Conservation (phyloP, 257 asterid species). For the Ilex aquifolium region DNA sequence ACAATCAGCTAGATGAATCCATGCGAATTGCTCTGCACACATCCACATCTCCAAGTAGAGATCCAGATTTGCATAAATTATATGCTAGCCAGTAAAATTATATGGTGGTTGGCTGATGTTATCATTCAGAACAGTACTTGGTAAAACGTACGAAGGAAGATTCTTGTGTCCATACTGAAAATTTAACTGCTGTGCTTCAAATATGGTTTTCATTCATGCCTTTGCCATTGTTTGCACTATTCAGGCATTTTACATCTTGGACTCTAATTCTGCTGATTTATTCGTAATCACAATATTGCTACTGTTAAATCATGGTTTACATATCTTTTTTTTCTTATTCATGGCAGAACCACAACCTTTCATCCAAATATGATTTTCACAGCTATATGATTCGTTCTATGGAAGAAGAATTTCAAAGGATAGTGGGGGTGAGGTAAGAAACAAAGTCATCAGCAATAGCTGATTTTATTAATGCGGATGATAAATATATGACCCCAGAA, state of each 20-base stretch:
- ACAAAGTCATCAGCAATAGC: conserved; percentile 10
- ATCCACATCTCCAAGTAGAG: no score
- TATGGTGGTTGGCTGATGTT: no score
- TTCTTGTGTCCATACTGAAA: no score
- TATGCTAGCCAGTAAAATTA: no score
- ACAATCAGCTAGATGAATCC: no score
- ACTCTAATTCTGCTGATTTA: neutral
- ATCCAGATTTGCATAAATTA: no score
- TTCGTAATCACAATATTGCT: neutral
- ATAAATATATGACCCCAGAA: no score
- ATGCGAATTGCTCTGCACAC: no score
- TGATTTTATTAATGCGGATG: no score
- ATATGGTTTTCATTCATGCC: neutral
- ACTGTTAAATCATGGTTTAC: conserved; percentile 6
- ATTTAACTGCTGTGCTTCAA: neutral
- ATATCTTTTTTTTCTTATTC: conserved; percentile 36
- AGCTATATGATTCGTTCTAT: conserved; percentile 98
- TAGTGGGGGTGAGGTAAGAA: conserved; percentile 93
- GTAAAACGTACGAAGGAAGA: no score
- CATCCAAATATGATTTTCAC: conserved; percentile 95
- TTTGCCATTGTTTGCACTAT: neutral
- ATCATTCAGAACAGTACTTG: no score
- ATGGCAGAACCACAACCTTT: conserved; percentile 99
- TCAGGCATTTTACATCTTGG: neutral
- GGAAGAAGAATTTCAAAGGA: conserved; percentile 98